Conservation (phyloP, 495 filamentous ascomycete genomes). For the Hypoxylon lienhwacheense region DNA sequence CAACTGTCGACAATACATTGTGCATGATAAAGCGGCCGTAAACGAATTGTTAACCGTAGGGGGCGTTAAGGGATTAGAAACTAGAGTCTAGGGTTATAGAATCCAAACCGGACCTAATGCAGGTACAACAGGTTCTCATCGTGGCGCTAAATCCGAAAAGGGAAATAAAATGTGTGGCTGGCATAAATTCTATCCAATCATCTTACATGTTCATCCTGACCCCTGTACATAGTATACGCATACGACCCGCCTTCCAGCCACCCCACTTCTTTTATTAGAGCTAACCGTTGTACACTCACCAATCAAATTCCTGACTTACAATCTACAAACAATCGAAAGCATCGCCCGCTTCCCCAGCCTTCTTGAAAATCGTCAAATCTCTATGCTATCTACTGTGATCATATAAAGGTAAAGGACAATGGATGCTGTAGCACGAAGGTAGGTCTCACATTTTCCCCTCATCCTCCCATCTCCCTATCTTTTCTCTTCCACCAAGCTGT, state of each 20-base stretch:
- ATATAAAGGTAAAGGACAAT: conserved; percentile 31
- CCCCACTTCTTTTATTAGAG: conserved; percentile 2
- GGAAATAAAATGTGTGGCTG: conserved; percentile 15
- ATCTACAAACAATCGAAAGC: neutral
- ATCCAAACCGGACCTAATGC: conserved; percentile 14
- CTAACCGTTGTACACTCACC: no score
- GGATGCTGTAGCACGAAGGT: conserved; percentile 12
- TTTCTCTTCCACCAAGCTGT: conserved; percentile 18
- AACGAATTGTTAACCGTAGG: no score
- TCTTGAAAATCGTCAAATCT: conserved; percentile 32
- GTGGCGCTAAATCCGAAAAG: conserved; percentile 9
- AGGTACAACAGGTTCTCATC: conserved; percentile 17
- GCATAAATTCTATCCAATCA: conserved; percentile 4
- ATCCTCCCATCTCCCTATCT: conserved; percentile 23
- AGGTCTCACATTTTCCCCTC: conserved; percentile 10
- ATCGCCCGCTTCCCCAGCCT: conserved; percentile 30
- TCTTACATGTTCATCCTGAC: neutral
- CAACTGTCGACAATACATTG: no score
- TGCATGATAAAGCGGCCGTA: no score
- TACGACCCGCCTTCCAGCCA: conserved; percentile 15
- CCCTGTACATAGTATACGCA: no score
- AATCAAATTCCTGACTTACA: no score
- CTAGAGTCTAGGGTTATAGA: neutral
- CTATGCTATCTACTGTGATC: conserved; percentile 14
- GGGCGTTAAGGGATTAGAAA: no score